phyloP scores from a whole-genome alignment of 1,284 basidiomycete genomes.

The Boletellus sp. region DNA sequence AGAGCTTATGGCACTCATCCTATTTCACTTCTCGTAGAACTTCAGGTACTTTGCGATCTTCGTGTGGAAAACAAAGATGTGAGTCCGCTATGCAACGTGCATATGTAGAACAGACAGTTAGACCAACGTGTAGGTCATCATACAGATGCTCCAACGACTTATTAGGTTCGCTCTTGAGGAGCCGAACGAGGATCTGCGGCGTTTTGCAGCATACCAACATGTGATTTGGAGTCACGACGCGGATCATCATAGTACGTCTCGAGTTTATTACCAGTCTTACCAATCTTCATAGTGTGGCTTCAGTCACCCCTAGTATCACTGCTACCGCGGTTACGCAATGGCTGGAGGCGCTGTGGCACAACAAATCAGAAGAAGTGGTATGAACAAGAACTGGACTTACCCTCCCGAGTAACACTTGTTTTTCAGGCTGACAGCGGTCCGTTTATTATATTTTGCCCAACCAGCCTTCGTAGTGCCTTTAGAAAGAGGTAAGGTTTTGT shows the following conservation, averaged over 20 bases:
- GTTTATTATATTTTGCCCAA: constrained; percentile 23
- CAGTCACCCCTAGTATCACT: constrained; percentile 35
- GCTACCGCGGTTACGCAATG: constrained; percentile 42
- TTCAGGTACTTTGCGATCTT: constrained; percentile 22
- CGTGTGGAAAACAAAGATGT: constrained; percentile 17
- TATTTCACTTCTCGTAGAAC: constrained; percentile 20
- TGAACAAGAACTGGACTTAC: not conserved
- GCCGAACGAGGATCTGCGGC: constrained; percentile 36
- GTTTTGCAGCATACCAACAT: constrained; percentile 52
- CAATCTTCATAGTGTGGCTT: not conserved
- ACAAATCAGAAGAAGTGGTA: constrained; percentile 12
- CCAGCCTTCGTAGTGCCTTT: constrained; percentile 19
- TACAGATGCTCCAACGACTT: constrained; percentile 24
- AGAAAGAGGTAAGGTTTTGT: constrained; percentile 23
- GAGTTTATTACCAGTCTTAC: not conserved
- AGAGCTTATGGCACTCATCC: constrained; percentile 9
- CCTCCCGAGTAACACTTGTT: not conserved
- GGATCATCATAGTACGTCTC: constrained; percentile 33
- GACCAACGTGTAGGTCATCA: constrained; percentile 10
- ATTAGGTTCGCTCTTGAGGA: constrained; percentile 37
- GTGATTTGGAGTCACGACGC: constrained; percentile 48
- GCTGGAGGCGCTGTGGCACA: constrained; percentile 49
- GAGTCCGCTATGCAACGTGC: constrained; percentile 2
- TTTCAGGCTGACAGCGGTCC: constrained; percentile 23
- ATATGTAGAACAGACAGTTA: not conserved